Percentiles rank a stretch among this genome's conserved stretches.
These are phyloP conservation scores for Scheffersomyces illinoinensis DNA, from an alignment of 1,139 yeast genomes.

Conservation along the genomic window DNA sequence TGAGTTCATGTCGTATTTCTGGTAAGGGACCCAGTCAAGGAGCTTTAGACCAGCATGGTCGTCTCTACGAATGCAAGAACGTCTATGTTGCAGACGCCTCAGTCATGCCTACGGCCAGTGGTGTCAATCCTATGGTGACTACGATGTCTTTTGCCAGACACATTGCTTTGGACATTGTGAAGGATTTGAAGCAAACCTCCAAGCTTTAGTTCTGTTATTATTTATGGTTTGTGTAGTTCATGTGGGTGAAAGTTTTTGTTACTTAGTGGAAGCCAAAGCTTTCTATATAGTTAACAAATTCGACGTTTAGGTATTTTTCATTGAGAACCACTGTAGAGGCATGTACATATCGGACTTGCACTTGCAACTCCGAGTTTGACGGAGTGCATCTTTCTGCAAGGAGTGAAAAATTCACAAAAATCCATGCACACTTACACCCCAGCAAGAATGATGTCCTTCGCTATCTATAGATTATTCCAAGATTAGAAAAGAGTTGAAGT, in stretches of 20 bases:
- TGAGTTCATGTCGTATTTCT: conserved; percentile 58
- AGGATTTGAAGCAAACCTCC: conserved; percentile 35
- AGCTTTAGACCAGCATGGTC: conserved; percentile 52
- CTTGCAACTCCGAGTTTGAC: not conserved
- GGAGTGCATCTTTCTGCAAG: not conserved
- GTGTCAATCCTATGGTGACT: conserved; percentile 57
- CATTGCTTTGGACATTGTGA: conserved; percentile 33
- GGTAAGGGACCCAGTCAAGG: conserved; percentile 51
- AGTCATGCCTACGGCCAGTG: conserved; percentile 59
- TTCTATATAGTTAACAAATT: not conserved
- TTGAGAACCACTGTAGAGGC: not conserved
- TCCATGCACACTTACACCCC: not conserved
- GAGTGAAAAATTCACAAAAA: not conserved
- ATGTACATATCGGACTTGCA: not conserved
- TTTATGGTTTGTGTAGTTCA: not conserved
- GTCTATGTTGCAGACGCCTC: conserved; percentile 60
- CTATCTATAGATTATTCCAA: too few relatives aligned
- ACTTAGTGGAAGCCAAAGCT: not conserved
- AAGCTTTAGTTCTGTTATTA: conserved; percentile 20
- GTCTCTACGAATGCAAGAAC: conserved; percentile 53
- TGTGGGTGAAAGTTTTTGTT: not conserved
- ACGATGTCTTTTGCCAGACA: conserved; percentile 45
- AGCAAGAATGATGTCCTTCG: not conserved
- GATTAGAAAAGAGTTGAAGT: too few relatives aligned
- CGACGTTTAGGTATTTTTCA: not conserved